Conservation (phyloP, 345 rosid species). For the Kernera saxatilis region DNA sequence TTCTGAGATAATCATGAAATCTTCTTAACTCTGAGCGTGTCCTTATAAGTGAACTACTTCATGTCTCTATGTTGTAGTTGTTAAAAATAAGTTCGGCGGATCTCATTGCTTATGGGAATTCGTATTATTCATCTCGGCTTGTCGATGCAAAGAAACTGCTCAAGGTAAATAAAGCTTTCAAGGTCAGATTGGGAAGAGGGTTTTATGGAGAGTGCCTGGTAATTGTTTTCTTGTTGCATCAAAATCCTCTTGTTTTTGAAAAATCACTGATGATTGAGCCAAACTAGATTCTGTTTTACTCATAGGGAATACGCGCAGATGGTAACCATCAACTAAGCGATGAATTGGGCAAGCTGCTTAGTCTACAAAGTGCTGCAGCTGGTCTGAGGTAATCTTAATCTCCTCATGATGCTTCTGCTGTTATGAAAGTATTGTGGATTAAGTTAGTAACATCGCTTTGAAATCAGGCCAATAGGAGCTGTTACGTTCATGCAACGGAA, state of each 20-base stretch:
- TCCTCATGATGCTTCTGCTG: not conserved
- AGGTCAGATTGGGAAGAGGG: constrained; percentile 73
- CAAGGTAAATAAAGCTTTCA: constrained; percentile 53
- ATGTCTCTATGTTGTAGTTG: constrained; percentile 43
- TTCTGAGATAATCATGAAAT: not conserved
- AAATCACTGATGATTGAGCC: not conserved
- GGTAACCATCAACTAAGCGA: constrained; percentile 56
- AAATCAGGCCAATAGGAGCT: constrained; percentile 79
- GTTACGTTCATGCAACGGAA: constrained; percentile 62
- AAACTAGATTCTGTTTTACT: not conserved
- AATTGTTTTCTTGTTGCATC: not conserved
- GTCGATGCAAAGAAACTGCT: constrained; percentile 55
- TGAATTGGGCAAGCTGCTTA: constrained; percentile 75
- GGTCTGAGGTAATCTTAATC: constrained; percentile 56
- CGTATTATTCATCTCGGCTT: constrained; percentile 38
- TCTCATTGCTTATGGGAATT: constrained; percentile 53
- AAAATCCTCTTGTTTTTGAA: not conserved
- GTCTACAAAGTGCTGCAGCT: constrained; percentile 64
- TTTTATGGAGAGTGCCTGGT: constrained; percentile 95
- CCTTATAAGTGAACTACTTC: not conserved
- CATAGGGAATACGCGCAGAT: constrained; percentile 73
- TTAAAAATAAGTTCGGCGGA: constrained; percentile 46
- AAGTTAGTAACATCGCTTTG: not conserved
- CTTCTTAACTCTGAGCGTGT: not conserved
- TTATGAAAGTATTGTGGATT: not conserved